Conservation (phyloP, 805 yeast genomes). For the Barnettozyma salicaria region DNA sequence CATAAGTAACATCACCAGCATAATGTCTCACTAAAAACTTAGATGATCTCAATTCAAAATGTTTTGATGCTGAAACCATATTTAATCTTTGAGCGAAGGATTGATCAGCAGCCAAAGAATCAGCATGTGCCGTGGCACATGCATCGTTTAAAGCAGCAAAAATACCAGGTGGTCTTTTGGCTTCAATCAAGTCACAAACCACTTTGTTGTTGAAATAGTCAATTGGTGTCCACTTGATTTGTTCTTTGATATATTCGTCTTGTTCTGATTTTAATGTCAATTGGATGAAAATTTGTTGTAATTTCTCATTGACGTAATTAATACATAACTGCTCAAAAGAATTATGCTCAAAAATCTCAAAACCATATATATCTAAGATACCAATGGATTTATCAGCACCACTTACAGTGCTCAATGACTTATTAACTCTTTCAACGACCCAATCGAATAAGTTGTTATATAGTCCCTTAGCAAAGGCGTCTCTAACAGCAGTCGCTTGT, state of each 20-base stretch:
- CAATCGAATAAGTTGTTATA: slow-evolving; percentile 92
- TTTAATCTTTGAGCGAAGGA: slow-evolving; percentile 89
- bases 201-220: slow-evolving; percentile 93
- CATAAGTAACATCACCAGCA: slow-evolving; percentile 98
- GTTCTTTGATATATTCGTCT: slow-evolving; percentile 93
- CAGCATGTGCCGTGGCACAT: slow-evolving; percentile 97
- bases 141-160: slow-evolving; percentile 97
- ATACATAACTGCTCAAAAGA: slow-evolving; percentile 94
- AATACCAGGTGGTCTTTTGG: slow-evolving; percentile 90
- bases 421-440: slow-evolving; percentile 90
- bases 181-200: slow-evolving; percentile 94
- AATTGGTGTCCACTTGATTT: slow-evolving; percentile 96
- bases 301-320: slow-evolving; percentile 91
- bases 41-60: slow-evolving; percentile 81
- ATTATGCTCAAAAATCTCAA: slow-evolving; percentile 91
- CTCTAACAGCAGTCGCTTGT: slow-evolving; percentile 93
- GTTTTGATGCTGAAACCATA: slow-evolving; percentile 73
- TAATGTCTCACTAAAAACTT: slow-evolving; percentile 92
- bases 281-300: slow-evolving; percentile 95
- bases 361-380: slow-evolving; percentile 91
- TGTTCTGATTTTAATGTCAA: slow-evolving; percentile 94
- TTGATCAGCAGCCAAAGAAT: slow-evolving; percentile 93
- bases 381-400: slow-evolving; percentile 72
- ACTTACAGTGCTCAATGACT: slow-evolving; percentile 54
- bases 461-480: slow-evolving; percentile 90